Percentiles rank a stretch among this genome's conserved stretches.
phyloP scores from a whole-genome alignment of 1,139 yeast genomes.

The Geotrichum histeridarum region DNA sequence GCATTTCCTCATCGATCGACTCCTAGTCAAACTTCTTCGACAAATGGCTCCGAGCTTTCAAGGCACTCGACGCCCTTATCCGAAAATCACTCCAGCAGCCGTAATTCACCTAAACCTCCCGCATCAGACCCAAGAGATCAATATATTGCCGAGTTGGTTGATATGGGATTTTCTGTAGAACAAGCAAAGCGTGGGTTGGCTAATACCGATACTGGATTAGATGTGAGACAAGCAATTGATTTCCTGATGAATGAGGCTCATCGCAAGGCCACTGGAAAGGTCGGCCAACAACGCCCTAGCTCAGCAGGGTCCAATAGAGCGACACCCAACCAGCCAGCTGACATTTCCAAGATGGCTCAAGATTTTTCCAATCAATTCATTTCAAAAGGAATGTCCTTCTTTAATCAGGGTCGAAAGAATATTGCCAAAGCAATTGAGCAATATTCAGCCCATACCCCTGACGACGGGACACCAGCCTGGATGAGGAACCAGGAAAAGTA shows the following conservation, averaged over 20 bases:
- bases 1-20: slow-evolving; percentile 17
- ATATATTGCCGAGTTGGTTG: slow-evolving; percentile 63
- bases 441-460: slow-evolving; percentile 39
- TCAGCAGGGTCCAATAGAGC: slow-evolving; percentile 11
- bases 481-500: slow-evolving; percentile 50
- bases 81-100: background rate
- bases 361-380: slow-evolving; percentile 61
- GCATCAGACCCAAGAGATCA: slow-evolving; percentile 43
- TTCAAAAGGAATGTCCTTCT: slow-evolving; percentile 56
- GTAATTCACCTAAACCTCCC: slow-evolving; percentile 1
- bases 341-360: slow-evolving; percentile 46
- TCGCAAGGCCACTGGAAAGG: slow-evolving; percentile 31
- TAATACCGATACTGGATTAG: slow-evolving; percentile 49
- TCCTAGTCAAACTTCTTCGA: slow-evolving; percentile 12
- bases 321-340: slow-evolving; percentile 25
- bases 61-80: slow-evolving; percentile 12
- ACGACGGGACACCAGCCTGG: slow-evolving; percentile 67
- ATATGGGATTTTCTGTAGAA: slow-evolving; percentile 70
- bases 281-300: slow-evolving; percentile 15
- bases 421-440: slow-evolving; percentile 62
- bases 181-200: slow-evolving; percentile 59
- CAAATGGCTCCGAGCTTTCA: background rate
- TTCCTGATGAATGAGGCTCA: slow-evolving; percentile 60
- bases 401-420: slow-evolving; percentile 57
- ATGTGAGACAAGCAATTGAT: slow-evolving; percentile 63